phyloP scores from a whole-genome alignment of 2,329 filamentous ascomycete genomes.

The Phyllosticta citrichinensis region DNA sequence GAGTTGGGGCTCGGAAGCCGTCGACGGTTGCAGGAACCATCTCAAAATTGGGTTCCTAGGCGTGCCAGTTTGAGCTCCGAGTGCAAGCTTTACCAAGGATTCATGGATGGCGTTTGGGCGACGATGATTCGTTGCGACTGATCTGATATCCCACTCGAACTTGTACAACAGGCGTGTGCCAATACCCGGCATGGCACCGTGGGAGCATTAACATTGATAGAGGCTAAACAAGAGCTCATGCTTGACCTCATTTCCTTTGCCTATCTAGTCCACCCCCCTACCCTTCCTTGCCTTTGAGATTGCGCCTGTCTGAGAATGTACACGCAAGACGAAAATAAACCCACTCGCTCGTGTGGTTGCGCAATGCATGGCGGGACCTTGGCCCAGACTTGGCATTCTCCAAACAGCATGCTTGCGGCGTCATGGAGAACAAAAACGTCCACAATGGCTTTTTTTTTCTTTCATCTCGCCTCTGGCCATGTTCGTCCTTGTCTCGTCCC shows the following conservation, averaged over 20 bases:
- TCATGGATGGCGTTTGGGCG: background rate
- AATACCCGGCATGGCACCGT: background rate
- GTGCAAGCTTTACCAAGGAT: background rate
- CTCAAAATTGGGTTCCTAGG: conserved; percentile 40
- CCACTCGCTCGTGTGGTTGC: background rate
- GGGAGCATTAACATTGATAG: background rate
- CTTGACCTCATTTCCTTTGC: background rate
- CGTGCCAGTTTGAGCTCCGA: conserved; percentile 34
- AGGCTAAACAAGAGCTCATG: background rate
- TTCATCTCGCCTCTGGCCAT: background rate
- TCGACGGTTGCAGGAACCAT: conserved; percentile 39
- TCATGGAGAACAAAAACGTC: background rate
- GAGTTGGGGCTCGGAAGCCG: conserved; percentile 61
- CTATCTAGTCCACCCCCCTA: background rate
- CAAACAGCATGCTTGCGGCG: background rate
- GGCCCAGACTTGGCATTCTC: background rate
- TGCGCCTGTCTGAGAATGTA: background rate
- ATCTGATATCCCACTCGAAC: background rate
- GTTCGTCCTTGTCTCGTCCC: background rate
- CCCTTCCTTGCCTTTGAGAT: background rate
- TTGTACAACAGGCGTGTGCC: background rate
- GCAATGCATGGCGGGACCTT: background rate
- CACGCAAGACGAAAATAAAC: background rate
- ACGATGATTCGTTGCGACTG: background rate
- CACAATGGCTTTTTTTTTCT: background rate